A percentile compares a stretch with the other conserved stretches of the same genome.
Evolutionary conservation across 2,329 filamentous ascomycete species (phyloP).

Genomic region (Alternaria ethzedia): DNA sequence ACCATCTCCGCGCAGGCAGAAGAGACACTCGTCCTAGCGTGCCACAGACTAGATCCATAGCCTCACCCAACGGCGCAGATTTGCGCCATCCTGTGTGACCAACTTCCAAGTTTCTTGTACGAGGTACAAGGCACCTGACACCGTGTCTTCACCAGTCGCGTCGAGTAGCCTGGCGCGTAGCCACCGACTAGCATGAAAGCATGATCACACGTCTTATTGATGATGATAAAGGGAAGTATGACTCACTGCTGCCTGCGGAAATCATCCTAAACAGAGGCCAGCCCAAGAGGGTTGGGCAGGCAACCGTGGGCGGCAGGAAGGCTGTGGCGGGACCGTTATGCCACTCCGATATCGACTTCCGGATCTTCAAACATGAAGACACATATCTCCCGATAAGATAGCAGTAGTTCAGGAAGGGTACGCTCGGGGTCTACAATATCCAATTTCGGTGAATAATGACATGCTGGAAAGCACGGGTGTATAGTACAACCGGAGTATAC

Average conservation of each 20-base stretch:
- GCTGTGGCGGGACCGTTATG: slow-evolving; percentile 3
- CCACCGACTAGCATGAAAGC: slow-evolving; percentile 7
- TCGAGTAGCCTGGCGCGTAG: slow-evolving; percentile 14
- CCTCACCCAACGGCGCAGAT: slow-evolving; percentile 16
- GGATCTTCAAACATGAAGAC: neutral
- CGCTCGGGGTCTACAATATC: neutral
- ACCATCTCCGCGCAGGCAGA: slow-evolving; percentile 24
- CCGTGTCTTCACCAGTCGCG: slow-evolving; percentile 30
- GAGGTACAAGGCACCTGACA: slow-evolving; percentile 35
- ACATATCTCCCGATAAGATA: neutral
- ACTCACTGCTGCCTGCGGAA: slow-evolving; percentile 23
- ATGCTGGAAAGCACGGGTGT: neutral
- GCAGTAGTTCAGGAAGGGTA: neutral
- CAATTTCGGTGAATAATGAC: neutral
- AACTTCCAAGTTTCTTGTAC: slow-evolving; percentile 15
- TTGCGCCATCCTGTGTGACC: slow-evolving; percentile 25
- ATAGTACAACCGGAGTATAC: neutral
- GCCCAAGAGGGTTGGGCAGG: slow-evolving; percentile 4
- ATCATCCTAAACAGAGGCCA: neutral
- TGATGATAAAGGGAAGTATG: slow-evolving; percentile 12
- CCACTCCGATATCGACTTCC: neutral
- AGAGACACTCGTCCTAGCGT: slow-evolving; percentile 18
- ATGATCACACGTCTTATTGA: slow-evolving; percentile 12
- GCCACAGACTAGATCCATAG: slow-evolving; percentile 10
- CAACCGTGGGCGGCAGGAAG: slow-evolving; percentile 5